Conservation (phyloP, 208 protist species). For the Trypanosoma melophagium region DNA sequence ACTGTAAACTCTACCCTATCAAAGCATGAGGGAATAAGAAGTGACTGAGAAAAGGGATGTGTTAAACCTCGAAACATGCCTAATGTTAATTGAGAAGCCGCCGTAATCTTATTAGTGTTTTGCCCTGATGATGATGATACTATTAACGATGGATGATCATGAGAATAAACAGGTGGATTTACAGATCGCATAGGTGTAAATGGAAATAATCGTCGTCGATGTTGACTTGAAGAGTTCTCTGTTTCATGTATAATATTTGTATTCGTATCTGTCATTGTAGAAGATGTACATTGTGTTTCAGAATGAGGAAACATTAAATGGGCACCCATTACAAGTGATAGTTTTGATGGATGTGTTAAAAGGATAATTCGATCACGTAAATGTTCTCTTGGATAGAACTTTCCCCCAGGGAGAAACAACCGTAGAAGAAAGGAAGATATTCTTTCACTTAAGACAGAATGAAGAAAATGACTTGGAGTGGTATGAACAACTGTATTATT, state of each 20-base stretch:
- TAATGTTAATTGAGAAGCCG: slow-evolving; percentile 7
- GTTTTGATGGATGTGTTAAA: slow-evolving; percentile 18
- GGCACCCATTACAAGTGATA: slow-evolving; percentile 16
- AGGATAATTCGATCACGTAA: slow-evolving; percentile 15
- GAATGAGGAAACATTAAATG: slow-evolving; percentile 11
- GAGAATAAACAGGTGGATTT: neutral
- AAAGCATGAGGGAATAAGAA: slow-evolving; percentile 20
- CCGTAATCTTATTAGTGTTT: neutral
- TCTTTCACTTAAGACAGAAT: neutral
- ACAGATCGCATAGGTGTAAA: slow-evolving; percentile 20
- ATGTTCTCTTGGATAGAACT: slow-evolving; percentile 22
- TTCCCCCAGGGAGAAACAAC: slow-evolving; percentile 17
- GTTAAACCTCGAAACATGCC: slow-evolving; percentile 16
- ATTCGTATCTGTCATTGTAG: neutral
- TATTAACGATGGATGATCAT: neutral
- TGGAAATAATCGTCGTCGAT: slow-evolving; percentile 10
- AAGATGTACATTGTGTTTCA: neutral
- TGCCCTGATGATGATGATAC: neutral
- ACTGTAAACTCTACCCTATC: slow-evolving; percentile 25
- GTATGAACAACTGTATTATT: neutral
- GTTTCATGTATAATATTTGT: neutral
- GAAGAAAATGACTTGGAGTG: neutral
- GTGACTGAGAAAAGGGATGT: slow-evolving; percentile 25
- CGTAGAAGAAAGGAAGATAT: slow-evolving; percentile 11
- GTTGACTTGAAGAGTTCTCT: neutral